A percentile compares a stretch with the other conserved stretches of the same genome.
Conservation (phyloP, 2,329 filamentous ascomycete genomes). For the Dendryphion nanum region DNA sequence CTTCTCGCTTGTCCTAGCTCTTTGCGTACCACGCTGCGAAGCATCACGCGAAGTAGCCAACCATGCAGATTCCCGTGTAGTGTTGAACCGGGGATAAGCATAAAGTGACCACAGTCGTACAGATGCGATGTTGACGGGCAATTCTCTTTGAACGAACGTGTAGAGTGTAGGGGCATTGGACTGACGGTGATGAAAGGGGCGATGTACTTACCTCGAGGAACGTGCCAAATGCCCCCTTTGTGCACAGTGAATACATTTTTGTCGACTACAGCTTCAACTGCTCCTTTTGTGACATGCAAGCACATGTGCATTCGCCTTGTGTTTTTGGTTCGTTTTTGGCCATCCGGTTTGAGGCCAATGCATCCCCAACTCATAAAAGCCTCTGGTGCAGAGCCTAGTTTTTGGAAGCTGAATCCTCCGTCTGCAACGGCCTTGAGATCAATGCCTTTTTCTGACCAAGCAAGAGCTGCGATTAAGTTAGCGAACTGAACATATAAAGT, state of each 20-base stretch:
- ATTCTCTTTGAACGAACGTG: too few relatives aligned
- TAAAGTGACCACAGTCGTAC: slow-evolving; percentile 33
- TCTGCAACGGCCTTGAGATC: slow-evolving; percentile 58
- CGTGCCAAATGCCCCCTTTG: slow-evolving; percentile 88
- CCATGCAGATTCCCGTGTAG: slow-evolving; percentile 16
- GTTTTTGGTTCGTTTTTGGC: slow-evolving; percentile 87
- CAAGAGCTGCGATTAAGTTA: slow-evolving; percentile 52
- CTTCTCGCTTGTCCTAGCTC: slow-evolving; percentile 17
- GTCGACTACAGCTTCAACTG: slow-evolving; percentile 76
- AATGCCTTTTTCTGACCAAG: slow-evolving; percentile 58
- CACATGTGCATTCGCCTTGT: slow-evolving; percentile 95
- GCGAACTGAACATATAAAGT: too few relatives aligned
- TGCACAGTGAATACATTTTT: slow-evolving; percentile 77
- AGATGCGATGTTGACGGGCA: too few relatives aligned
- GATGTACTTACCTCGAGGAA: slow-evolving; percentile 76
- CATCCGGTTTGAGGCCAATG: slow-evolving; percentile 80
- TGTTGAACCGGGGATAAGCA: slow-evolving; percentile 17
- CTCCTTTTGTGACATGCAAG: slow-evolving; percentile 85
- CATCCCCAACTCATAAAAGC: slow-evolving; percentile 88
- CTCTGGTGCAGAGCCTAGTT: slow-evolving; percentile 63
- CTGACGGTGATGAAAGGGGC: slow-evolving; percentile 11
- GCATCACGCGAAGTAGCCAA: too few relatives aligned
- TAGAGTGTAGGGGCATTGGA: too few relatives aligned
- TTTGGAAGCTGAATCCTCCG: slow-evolving; percentile 82
- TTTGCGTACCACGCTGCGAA: too few relatives aligned